These are phyloP conservation scores for Epicoccum nigrum DNA, from an alignment of 2,329 filamentous ascomycete species.

Conservation along the genomic window DNA sequence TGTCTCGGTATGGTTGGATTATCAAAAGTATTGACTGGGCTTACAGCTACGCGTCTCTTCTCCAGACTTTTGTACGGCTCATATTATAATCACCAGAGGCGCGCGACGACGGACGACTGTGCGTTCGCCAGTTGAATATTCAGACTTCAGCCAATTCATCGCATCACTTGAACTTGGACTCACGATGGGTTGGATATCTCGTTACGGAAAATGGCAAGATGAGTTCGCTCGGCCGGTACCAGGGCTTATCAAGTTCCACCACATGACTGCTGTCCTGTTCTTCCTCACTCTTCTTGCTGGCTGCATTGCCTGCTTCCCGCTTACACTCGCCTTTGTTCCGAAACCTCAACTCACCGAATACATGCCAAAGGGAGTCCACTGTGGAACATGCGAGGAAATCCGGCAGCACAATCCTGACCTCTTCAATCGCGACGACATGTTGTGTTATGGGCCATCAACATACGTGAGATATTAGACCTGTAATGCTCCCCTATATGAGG, in stretches of 20 bases:
- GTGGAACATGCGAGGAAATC: slow-evolving; percentile 10
- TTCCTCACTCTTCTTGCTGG: not conserved
- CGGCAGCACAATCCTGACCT: slow-evolving; percentile 11
- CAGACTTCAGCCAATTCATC: too few species aligned
- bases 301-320: slow-evolving; percentile 2
- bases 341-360: slow-evolving; percentile 4
- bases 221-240: not conserved
- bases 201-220: slow-evolving; percentile 1
- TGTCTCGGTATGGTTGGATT: too few species aligned
- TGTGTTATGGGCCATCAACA: slow-evolving; percentile 4
- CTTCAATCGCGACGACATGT: slow-evolving; percentile 7
- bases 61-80: not conserved
- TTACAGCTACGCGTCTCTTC: not conserved
- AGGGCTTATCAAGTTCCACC: not conserved
- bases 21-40: not conserved
- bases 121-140: too few species aligned
- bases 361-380: slow-evolving; percentile 1
- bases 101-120: not conserved
- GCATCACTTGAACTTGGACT: not conserved
- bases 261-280: slow-evolving; percentile 1
- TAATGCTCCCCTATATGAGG: rapidly evolving
- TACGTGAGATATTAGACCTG: not conserved
- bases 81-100: not conserved
- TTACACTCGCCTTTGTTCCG: not conserved
- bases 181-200: slow-evolving; percentile 10